Conservation (phyloP, 768 basidiomycete genomes). For the Lentinula boryana region DNA sequence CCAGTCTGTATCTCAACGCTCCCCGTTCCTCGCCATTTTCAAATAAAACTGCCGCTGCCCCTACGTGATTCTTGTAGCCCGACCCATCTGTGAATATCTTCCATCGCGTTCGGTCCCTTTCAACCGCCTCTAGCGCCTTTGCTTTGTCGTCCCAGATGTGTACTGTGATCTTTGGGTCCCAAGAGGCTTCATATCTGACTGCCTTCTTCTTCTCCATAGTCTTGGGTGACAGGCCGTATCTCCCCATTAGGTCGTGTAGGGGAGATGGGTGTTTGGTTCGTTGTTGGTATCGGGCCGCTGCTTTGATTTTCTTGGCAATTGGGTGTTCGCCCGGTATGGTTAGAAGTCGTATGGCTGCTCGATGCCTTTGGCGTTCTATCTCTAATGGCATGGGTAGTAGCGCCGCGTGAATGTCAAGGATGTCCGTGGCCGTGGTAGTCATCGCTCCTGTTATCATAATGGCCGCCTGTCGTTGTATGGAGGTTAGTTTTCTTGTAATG, state of each 20-base stretch:
- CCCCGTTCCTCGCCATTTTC: background rate
- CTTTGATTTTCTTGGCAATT: background rate
- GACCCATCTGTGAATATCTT: slow-evolving; percentile 13
- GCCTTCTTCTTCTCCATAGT: background rate
- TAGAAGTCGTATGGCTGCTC: slow-evolving; percentile 2
- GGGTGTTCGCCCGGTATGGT: slow-evolving; percentile 8
- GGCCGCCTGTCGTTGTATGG: background rate
- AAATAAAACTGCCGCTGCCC: slow-evolving; percentile 1
- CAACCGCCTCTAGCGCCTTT: background rate
- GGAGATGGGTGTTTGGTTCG: slow-evolving; percentile 6
- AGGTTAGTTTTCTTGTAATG: background rate
- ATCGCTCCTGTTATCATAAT: slow-evolving; percentile 8
- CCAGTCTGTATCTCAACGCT: background rate
- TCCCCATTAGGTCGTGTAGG: slow-evolving; percentile 11
- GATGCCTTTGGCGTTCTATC: background rate
- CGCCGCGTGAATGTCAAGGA: slow-evolving; percentile 6
- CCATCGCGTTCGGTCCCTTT: background rate
- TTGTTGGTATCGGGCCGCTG: background rate
- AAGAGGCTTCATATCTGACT: background rate
- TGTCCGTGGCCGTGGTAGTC: slow-evolving; percentile 6
- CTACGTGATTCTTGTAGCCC: slow-evolving; percentile 4
- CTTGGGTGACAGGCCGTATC: background rate
- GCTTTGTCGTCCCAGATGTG: background rate
- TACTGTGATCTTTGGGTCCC: background rate
- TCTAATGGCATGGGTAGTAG: slow-evolving; percentile 10